A percentile compares a stretch with the other conserved stretches of the same genome.
These are phyloP conservation scores for Debaryomyces maramus DNA, from an alignment of 805 yeast species.

Conservation along the genomic window DNA sequence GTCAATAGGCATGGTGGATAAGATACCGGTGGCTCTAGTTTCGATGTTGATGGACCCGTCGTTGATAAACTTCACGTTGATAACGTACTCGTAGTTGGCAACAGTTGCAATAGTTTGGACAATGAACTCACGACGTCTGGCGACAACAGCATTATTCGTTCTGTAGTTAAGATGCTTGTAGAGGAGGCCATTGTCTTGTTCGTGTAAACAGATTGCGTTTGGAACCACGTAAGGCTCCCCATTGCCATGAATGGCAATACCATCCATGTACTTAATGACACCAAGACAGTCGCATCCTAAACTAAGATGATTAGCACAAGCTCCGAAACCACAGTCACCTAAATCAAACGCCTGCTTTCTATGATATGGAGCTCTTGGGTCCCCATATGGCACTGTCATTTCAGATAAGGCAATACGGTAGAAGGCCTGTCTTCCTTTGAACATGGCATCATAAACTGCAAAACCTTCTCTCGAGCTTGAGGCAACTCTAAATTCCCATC, in stretches of 20 bases:
- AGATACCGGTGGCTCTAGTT: slow-evolving; percentile 83
- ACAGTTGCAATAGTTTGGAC: slow-evolving; percentile 82
- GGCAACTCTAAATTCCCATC: slow-evolving; percentile 75
- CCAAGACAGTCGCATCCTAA: slow-evolving; percentile 86
- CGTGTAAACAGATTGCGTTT: slow-evolving; percentile 78
- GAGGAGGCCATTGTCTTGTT: slow-evolving; percentile 72
- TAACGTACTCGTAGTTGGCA: slow-evolving; percentile 78
- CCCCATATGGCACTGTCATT: slow-evolving; percentile 89
- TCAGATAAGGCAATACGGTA: slow-evolving; percentile 75
- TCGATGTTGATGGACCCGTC: slow-evolving; percentile 78
- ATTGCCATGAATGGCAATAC: slow-evolving; percentile 51
- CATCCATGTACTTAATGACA: slow-evolving; percentile 71
- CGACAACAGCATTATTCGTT: slow-evolving; percentile 66
- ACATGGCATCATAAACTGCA: slow-evolving; percentile 68
- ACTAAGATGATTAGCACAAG: slow-evolving; percentile 61
- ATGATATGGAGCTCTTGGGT: slow-evolving; percentile 76
- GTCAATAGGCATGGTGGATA: slow-evolving; percentile 82
- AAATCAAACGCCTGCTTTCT: slow-evolving; percentile 85
- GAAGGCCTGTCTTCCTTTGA: slow-evolving; percentile 74
- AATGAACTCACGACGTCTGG: slow-evolving; percentile 76
- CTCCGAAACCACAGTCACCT: slow-evolving; percentile 85
- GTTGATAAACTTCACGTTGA: slow-evolving; percentile 71
- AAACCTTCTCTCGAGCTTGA: slow-evolving; percentile 78
- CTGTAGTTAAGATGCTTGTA: slow-evolving; percentile 82
- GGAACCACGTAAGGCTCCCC: slow-evolving; percentile 66